Evolutionary conservation across 805 yeast genomes (phyloP).

Genomic region (Clavispora santaluciae): DNA sequence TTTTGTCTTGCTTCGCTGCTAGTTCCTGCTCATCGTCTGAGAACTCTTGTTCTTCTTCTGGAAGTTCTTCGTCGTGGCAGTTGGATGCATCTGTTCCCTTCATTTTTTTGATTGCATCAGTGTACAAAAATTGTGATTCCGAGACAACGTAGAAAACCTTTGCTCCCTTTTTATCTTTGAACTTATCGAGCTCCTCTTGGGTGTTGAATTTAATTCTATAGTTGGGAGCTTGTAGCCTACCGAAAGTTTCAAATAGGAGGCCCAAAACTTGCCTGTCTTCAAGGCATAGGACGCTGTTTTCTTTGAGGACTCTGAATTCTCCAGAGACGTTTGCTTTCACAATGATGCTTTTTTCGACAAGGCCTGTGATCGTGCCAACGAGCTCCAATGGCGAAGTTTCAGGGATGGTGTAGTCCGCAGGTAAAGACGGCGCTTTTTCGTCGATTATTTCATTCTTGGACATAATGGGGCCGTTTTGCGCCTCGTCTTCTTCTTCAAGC

Average conservation of each 20-base stretch:
- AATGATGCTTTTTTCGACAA: conserved; percentile 69
- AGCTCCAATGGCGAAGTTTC: conserved; percentile 62
- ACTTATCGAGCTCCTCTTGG: conserved; percentile 44
- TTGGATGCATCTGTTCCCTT: conserved; percentile 96
- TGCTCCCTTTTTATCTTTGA: conserved; percentile 45
- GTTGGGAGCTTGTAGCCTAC: conserved; percentile 75
- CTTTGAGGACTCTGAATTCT: conserved; percentile 77
- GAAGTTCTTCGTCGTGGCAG: conserved; percentile 89
- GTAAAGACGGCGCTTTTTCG: conserved; percentile 63
- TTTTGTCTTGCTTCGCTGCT: conserved; percentile 59
- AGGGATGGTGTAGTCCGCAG: conserved; percentile 58
- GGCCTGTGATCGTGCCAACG: conserved; percentile 63
- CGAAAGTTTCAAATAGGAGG: conserved; percentile 81
- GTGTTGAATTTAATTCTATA: conserved; percentile 68
- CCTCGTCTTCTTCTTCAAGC: conserved; percentile 42
- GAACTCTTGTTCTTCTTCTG: conserved; percentile 90
- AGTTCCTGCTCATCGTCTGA: conserved; percentile 92
- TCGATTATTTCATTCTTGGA: conserved; percentile 76
- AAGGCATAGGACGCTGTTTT: conserved; percentile 74
- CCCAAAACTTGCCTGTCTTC: conserved; percentile 71
- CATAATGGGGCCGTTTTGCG: conserved; percentile 56
- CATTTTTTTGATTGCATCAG: conserved; percentile 60
- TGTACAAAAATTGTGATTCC: conserved; percentile 71
- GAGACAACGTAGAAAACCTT: conserved; percentile 75
- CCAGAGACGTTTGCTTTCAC: conserved; percentile 74